phyloP scores from a whole-genome alignment of 306 rosid species.

The Biancaea sappan region DNA sequence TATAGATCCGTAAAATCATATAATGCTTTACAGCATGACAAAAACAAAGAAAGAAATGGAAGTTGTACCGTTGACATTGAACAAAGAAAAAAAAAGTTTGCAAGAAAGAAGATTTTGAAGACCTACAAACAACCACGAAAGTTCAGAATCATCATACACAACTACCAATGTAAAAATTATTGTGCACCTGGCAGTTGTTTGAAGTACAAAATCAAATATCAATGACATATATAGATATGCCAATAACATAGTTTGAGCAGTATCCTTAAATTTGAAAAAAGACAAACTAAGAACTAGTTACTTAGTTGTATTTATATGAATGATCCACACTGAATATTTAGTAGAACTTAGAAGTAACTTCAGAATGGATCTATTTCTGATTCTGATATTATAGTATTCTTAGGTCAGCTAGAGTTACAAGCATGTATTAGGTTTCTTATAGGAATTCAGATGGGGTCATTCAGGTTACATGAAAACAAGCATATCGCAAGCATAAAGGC shows the following conservation, averaged over 20 bases:
- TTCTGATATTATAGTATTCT: not conserved
- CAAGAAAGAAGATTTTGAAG: not conserved
- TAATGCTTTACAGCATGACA: too few species aligned
- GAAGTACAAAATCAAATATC: not conserved
- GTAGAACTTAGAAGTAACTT: not conserved
- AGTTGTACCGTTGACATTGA: too few species aligned
- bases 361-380: not conserved
- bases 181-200: not conserved
- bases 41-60: not conserved
- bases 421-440: too few species aligned
- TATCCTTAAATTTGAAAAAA: not conserved
- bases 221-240: not conserved
- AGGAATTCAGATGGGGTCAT: slow-evolving; percentile 4
- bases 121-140: not conserved
- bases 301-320: not conserved
- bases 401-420: too few species aligned
- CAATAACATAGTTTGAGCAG: not conserved
- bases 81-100: too few species aligned
- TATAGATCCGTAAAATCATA: not conserved
- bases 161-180: not conserved
- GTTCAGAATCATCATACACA: not conserved
- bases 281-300: not conserved
- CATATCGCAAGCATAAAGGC: not conserved
- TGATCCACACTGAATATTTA: not conserved
- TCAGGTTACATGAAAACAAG: not conserved